Conservation (phyloP, 2,329 filamentous ascomycete species). For the Aspergillus texensis region DNA sequence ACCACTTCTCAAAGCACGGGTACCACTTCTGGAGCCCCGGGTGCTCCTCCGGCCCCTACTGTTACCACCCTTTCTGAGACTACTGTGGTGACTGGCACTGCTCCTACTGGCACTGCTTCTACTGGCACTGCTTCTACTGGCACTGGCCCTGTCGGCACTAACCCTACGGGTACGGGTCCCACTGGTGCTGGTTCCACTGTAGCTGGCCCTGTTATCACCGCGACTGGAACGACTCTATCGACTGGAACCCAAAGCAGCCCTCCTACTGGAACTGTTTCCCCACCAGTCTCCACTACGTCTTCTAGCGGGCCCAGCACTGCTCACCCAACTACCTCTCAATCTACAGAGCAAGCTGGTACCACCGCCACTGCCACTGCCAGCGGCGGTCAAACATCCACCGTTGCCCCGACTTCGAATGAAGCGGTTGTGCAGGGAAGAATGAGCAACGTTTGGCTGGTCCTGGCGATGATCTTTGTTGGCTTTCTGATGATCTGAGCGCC, state of each 20-base stretch:
- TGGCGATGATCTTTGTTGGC: slow-evolving; percentile 5
- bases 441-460: slow-evolving; percentile 6
- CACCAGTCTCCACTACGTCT: background rate
- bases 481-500: slow-evolving; percentile 5
- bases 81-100: slow-evolving; percentile 8
- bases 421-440: slow-evolving; percentile 8
- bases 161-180: background rate
- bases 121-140: background rate
- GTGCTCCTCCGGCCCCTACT: background rate
- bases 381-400: slow-evolving; percentile 5
- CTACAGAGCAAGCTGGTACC: slow-evolving; percentile 1
- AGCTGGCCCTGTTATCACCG: background rate
- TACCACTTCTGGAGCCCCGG: slow-evolving; percentile 5
- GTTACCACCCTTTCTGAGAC: slow-evolving; percentile 4
- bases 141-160: background rate
- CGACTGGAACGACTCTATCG: background rate
- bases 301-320: background rate
- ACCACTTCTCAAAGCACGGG: slow-evolving; percentile 3
- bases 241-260: background rate
- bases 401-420: slow-evolving; percentile 25
- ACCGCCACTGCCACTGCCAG: slow-evolving; percentile 10
- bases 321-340: background rate
- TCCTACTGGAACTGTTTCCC: background rate
- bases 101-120: background rate
- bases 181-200: slow-evolving; percentile 6